These are phyloP conservation scores for Butyriboletus appendiculatus DNA, from an alignment of 1,284 basidiomycete genomes.

Conservation along the genomic window DNA sequence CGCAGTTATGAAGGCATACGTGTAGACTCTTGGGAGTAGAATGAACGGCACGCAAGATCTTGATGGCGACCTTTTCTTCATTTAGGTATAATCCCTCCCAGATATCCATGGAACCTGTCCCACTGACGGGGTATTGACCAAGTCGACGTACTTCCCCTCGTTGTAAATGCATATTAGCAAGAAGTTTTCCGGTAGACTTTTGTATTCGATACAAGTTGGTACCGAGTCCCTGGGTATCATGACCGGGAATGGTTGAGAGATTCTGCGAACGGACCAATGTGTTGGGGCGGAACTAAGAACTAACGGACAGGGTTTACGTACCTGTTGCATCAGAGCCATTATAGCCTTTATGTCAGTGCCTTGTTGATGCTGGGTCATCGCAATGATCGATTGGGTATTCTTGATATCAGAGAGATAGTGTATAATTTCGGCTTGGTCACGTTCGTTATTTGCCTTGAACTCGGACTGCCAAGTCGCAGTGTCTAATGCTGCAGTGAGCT, in stretches of 20 bases:
- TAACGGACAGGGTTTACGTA: conserved; percentile 15
- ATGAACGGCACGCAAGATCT: conserved; percentile 51
- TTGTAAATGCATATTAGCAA: conserved; percentile 49
- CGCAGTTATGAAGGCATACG: conserved; percentile 29
- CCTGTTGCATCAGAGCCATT: conserved; percentile 49
- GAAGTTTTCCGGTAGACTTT: conserved; percentile 41
- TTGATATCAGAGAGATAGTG: conserved; percentile 45
- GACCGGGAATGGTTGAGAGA: conserved; percentile 33
- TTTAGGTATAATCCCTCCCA: conserved; percentile 55
- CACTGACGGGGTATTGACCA: conserved; percentile 48
- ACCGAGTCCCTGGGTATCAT: conserved; percentile 43
- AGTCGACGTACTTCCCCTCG: conserved; percentile 52
- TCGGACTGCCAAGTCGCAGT: conserved; percentile 49
- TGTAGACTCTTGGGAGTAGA: conserved; percentile 44
- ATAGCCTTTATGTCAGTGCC: conserved; percentile 38
- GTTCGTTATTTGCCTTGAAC: conserved; percentile 37
- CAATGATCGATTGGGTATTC: conserved; percentile 40
- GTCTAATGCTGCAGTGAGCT: conserved; percentile 48
- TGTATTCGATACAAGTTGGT: conserved; percentile 52
- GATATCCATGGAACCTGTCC: conserved; percentile 51
- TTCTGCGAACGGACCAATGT: conserved; percentile 19
- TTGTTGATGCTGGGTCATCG: conserved; percentile 34
- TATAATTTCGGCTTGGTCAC: conserved; percentile 46
- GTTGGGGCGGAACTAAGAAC: not conserved
- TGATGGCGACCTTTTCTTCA: conserved; percentile 55